Evolutionary conservation across 495 filamentous ascomycete genomes (phyloP).

Genomic region (Penicillium psychrofluorescens): DNA sequence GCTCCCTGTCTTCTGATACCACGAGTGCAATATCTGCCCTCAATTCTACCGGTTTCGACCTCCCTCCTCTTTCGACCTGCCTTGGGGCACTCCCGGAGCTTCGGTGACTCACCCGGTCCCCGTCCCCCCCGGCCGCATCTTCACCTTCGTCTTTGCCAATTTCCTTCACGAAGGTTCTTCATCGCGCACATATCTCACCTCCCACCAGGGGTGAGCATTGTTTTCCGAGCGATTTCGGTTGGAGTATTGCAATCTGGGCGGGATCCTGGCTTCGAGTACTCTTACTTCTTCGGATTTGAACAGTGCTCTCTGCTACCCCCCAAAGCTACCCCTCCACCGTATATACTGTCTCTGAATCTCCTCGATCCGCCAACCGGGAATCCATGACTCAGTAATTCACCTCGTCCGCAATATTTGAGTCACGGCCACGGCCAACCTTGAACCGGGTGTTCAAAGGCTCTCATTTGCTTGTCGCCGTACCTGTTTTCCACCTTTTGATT

Average conservation of each 20-base stretch:
- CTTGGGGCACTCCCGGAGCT: constrained; percentile 3
- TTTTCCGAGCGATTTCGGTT: constrained; percentile 5
- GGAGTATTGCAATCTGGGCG: constrained; percentile 4
- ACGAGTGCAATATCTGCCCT: not conserved
- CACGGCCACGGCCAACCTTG: constrained; percentile 26
- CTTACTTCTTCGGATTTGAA: constrained; percentile 8
- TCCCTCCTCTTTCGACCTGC: constrained; percentile 2
- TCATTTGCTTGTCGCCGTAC: constrained; percentile 22
- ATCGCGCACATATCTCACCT: not conserved
- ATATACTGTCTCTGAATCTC: constrained; percentile 1
- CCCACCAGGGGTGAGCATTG: not conserved
- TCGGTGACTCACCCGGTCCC: constrained; percentile 3
- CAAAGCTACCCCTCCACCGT: constrained; percentile 12
- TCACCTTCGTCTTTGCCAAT: constrained; percentile 7
- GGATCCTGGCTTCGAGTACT: constrained; percentile 6
- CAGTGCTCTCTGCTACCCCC: constrained; percentile 13
- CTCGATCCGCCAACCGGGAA: constrained; percentile 8
- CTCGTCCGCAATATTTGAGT: constrained; percentile 22
- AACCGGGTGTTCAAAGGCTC: constrained; percentile 39
- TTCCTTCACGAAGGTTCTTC: constrained; percentile 9
- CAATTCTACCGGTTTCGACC: not conserved
- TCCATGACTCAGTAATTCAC: constrained; percentile 36
- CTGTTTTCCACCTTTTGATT: constrained; percentile 18
- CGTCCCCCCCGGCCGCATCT: too few relatives aligned
- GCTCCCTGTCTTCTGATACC: not conserved